Conservation (phyloP, 2,329 filamentous ascomycete genomes). For the Trichoderma sp. region DNA sequence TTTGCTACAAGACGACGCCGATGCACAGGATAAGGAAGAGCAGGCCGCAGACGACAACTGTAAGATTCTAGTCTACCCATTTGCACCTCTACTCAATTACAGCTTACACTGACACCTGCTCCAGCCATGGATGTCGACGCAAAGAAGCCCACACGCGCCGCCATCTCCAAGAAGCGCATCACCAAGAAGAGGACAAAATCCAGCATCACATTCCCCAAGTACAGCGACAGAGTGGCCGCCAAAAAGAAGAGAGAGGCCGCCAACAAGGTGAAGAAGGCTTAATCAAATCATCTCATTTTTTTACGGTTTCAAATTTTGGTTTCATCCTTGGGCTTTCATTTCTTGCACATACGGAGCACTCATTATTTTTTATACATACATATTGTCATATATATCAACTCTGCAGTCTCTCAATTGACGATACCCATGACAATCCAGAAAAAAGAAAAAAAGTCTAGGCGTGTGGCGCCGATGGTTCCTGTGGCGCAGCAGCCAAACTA, state of each 20-base stretch:
- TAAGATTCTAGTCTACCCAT: conserved; percentile 23
- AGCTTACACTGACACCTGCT: not conserved
- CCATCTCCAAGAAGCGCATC: conserved; percentile 52
- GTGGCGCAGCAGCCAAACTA: conserved; percentile 25
- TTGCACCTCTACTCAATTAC: not conserved
- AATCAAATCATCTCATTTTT: not conserved
- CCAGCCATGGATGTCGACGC: conserved; percentile 61
- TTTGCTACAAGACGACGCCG: conserved; percentile 30
- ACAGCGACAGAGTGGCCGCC: conserved; percentile 52
- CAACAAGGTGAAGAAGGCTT: conserved; percentile 21
- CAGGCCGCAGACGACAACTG: conserved; percentile 34
- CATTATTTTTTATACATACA: conserved; percentile 2
- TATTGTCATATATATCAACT: conserved; percentile 20
- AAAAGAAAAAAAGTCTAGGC: not conserved
- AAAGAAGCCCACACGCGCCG: conserved; percentile 44
- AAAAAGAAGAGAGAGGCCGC: conserved; percentile 44
- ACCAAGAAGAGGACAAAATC: conserved; percentile 60
- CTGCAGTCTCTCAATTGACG: conserved; percentile 27
- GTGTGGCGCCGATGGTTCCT: conserved; percentile 10
- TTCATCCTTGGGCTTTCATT: conserved; percentile 12
- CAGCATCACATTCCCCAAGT: conserved; percentile 62
- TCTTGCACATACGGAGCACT: conserved; percentile 20
- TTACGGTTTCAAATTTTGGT: not conserved
- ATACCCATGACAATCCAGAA: conserved; percentile 25
- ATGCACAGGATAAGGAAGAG: conserved; percentile 35